Percentiles rank a stretch among this genome's conserved stretches.
These are phyloP conservation scores for Gliomastix tumulicola DNA, from an alignment of 2,329 filamentous ascomycete genomes.

Conservation along the genomic window DNA sequence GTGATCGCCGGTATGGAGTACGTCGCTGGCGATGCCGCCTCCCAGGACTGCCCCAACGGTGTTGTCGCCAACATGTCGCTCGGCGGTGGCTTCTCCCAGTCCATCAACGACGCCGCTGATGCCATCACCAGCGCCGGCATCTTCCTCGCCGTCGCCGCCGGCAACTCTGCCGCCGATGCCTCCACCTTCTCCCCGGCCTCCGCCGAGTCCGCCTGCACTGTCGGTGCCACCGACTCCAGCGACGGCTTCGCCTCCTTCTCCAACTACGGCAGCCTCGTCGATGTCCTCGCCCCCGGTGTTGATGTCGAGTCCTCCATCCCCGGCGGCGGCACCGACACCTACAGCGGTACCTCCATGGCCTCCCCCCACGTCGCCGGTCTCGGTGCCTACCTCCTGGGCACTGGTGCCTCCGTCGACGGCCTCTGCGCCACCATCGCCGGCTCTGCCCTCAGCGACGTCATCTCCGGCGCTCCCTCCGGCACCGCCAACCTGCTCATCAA, in stretches of 20 bases:
- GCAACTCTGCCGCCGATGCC: slow-evolving; percentile 40
- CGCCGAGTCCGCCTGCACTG: slow-evolving; percentile 40
- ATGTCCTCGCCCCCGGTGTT: slow-evolving; percentile 44
- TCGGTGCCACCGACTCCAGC: slow-evolving; percentile 35
- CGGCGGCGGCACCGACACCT: slow-evolving; percentile 25
- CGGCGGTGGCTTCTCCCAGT: slow-evolving; percentile 34
- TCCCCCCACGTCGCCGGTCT: slow-evolving; percentile 34
- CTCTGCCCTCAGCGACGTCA: slow-evolving; percentile 24
- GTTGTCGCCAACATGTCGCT: slow-evolving; percentile 52
- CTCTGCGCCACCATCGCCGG: slow-evolving; percentile 10
- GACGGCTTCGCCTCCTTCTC: slow-evolving; percentile 39
- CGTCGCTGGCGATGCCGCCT: slow-evolving; percentile 24
- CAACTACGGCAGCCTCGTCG: slow-evolving; percentile 42
- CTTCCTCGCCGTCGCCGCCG: slow-evolving; percentile 49
- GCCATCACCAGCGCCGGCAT: slow-evolving; percentile 36
- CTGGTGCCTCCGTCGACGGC: slow-evolving; percentile 16
- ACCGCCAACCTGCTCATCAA: slow-evolving; percentile 16
- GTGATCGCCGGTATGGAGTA: slow-evolving; percentile 37
- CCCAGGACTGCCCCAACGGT: slow-evolving; percentile 29
- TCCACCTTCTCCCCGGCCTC: slow-evolving; percentile 38
- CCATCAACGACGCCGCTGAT: slow-evolving; percentile 44
- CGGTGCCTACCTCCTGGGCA: slow-evolving; percentile 35
- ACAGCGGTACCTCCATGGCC: slow-evolving; percentile 39
- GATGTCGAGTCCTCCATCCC: slow-evolving; percentile 41
- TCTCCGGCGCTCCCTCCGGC: slow-evolving; percentile 14